These are phyloP conservation scores for Torulaspora delbrueckii DNA, from an alignment of 805 yeast genomes.

Conservation along the genomic window DNA sequence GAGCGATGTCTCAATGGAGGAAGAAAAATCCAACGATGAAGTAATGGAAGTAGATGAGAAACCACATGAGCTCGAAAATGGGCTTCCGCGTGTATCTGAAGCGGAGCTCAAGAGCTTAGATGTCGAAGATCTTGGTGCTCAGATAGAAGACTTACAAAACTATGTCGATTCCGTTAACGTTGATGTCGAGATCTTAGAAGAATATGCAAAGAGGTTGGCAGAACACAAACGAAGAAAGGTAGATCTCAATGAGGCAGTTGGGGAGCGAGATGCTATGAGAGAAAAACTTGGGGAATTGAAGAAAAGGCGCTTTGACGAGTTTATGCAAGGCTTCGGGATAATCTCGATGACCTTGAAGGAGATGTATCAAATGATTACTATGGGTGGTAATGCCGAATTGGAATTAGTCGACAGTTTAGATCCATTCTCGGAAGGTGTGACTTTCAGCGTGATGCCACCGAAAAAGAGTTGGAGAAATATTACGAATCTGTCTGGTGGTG, in stretches of 20 bases:
- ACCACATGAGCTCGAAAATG: constrained; percentile 20
- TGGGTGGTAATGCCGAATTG: constrained; percentile 98
- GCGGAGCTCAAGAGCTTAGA: constrained; percentile 50
- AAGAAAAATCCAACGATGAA: constrained; percentile 3
- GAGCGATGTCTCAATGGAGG: constrained; percentile 17
- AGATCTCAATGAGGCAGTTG: constrained; percentile 66
- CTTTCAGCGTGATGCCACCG: constrained; percentile 98
- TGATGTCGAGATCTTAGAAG: constrained; percentile 70
- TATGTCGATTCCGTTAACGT: constrained; percentile 53
- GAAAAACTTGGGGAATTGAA: constrained; percentile 61
- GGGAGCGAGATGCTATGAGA: constrained; percentile 59
- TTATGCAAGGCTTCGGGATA: constrained; percentile 85
- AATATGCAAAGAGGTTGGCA: constrained; percentile 60
- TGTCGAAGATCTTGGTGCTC: constrained; percentile 44
- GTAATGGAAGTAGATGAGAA: constrained; percentile 32
- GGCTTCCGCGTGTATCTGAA: constrained; percentile 42
- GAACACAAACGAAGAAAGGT: constrained; percentile 61
- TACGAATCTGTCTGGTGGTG: constrained; percentile 94
- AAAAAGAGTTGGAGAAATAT: constrained; percentile 97
- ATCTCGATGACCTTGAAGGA: constrained; percentile 87
- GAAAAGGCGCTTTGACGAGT: constrained; percentile 74
- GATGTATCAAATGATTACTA: constrained; percentile 97
- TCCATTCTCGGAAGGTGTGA: constrained; percentile 96
- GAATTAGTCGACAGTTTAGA: constrained; percentile 93
- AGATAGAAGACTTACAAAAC: constrained; percentile 51